phyloP scores from a whole-genome alignment of 805 yeast genomes.

The Yarrowia hollandica region DNA sequence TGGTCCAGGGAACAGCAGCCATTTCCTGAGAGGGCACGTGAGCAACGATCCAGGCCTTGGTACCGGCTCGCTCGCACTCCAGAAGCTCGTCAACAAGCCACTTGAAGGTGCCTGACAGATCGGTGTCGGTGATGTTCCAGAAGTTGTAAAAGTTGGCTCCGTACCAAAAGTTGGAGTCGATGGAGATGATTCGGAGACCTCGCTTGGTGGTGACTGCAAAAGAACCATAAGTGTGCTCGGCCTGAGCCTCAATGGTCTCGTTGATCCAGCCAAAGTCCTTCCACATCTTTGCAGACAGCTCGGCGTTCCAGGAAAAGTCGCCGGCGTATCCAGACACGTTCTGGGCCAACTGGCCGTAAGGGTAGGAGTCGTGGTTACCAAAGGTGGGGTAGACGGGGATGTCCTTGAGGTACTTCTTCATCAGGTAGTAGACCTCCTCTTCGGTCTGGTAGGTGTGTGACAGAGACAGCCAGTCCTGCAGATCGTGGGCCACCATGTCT shows the following conservation, averaged over 20 bases:
- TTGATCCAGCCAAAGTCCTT: slow-evolving; percentile 50
- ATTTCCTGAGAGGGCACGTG: slow-evolving; percentile 62
- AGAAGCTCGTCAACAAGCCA: slow-evolving; percentile 61
- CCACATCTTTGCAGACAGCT: slow-evolving; percentile 53
- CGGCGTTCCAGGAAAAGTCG: slow-evolving; percentile 50
- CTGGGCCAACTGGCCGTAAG: slow-evolving; percentile 69
- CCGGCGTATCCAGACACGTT: slow-evolving; percentile 47
- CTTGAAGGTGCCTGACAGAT: slow-evolving; percentile 61
- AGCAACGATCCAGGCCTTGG: slow-evolving; percentile 71
- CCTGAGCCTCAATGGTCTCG: slow-evolving; percentile 34
- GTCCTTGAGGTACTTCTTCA: slow-evolving; percentile 52
- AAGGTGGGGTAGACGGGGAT: slow-evolving; percentile 61
- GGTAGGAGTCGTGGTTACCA: slow-evolving; percentile 74
- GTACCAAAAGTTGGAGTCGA: slow-evolving; percentile 70
- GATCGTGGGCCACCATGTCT: slow-evolving; percentile 68
- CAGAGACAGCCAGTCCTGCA: slow-evolving; percentile 46
- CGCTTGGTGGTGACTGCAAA: slow-evolving; percentile 55
- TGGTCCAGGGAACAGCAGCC: slow-evolving; percentile 57
- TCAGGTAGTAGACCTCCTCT: slow-evolving; percentile 50
- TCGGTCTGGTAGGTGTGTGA: slow-evolving; percentile 56
- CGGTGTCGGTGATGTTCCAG: slow-evolving; percentile 51
- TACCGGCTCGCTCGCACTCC: slow-evolving; percentile 55
- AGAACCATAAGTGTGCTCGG: slow-evolving; percentile 54
- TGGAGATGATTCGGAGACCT: slow-evolving; percentile 60
- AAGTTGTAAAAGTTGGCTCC: slow-evolving; percentile 60